A percentile compares a stretch with the other conserved stretches of the same genome.
Conservation (phyloP, 2,329 filamentous ascomycete species). For the Pleomassaria siparia region DNA sequence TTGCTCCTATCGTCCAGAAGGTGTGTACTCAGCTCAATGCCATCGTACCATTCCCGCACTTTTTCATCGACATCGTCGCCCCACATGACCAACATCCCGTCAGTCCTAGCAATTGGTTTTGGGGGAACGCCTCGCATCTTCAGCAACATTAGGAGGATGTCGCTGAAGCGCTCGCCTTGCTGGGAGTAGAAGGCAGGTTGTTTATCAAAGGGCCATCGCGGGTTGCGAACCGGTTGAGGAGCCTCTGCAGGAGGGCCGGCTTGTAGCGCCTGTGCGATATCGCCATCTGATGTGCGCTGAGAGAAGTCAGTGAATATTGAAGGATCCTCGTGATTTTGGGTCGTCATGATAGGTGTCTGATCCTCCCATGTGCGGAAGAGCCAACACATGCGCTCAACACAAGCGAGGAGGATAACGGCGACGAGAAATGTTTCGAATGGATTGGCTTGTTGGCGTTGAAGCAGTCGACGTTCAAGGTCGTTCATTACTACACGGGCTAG, state of each 20-base stretch:
- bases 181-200: conserved; percentile 54
- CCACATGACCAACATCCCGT: conserved; percentile 40
- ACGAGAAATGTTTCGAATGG: conserved; percentile 63
- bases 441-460: conserved; percentile 59
- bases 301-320: conserved; percentile 4
- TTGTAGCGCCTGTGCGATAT: conserved; percentile 29
- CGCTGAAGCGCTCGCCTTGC: conserved; percentile 60
- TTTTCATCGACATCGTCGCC: conserved; percentile 34
- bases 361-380: conserved; percentile 57
- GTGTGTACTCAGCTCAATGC: conserved; percentile 30
- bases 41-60: conserved; percentile 40
- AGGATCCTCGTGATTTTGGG: not conserved
- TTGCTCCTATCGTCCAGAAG: conserved; percentile 31
- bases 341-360: conserved; percentile 2
- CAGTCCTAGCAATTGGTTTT: conserved; percentile 34
- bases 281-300: conserved; percentile 4
- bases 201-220: conserved; percentile 57
- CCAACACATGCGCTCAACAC: conserved; percentile 62
- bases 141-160: conserved; percentile 59
- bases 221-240: conserved; percentile 16
- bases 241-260: conserved; percentile 8
- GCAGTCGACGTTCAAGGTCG: conserved; percentile 60
- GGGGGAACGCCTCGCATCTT: conserved; percentile 57
- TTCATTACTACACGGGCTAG: conserved; percentile 59
- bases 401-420: conserved; percentile 59